phyloP scores from a whole-genome alignment of 352 stramenopile genomes.

The Globisporangium nunn region DNA sequence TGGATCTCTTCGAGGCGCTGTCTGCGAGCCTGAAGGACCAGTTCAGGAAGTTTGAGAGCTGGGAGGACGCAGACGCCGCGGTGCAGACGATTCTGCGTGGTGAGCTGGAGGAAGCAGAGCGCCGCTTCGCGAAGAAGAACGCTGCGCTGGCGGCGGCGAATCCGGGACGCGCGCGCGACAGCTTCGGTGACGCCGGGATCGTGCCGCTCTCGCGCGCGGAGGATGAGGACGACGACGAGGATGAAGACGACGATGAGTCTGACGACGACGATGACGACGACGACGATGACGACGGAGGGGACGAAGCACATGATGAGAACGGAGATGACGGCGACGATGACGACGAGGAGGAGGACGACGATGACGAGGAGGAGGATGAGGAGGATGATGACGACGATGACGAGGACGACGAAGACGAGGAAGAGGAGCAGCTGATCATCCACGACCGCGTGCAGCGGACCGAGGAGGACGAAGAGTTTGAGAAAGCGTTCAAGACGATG shows the following conservation, averaged over 20 bases:
- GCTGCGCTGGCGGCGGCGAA: slow-evolving; percentile 14
- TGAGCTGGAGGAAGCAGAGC: slow-evolving; percentile 68
- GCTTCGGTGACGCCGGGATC: slow-evolving; percentile 16
- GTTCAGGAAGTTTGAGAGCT: slow-evolving; percentile 63
- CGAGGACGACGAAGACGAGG: slow-evolving; percentile 58
- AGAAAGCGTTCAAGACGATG: slow-evolving; percentile 85
- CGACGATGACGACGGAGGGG: slow-evolving; percentile 26
- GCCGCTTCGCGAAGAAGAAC: slow-evolving; percentile 57
- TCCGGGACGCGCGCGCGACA: slow-evolving; percentile 2
- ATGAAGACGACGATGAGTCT: slow-evolving; percentile 51
- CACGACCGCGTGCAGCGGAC: slow-evolving; percentile 68
- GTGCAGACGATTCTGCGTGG: slow-evolving; percentile 45
- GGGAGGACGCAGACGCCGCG: slow-evolving; percentile 63
- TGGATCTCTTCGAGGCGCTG: slow-evolving; percentile 77
- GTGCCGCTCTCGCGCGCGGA: slow-evolving; percentile 25
- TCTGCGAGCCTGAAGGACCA: slow-evolving; percentile 48
- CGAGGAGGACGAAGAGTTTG: slow-evolving; percentile 84
- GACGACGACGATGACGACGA: slow-evolving; percentile 57
- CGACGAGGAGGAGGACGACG: slow-evolving; percentile 76
- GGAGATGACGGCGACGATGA: slow-evolving; percentile 27
- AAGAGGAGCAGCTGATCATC: slow-evolving; percentile 88
- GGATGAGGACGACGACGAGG: slow-evolving; percentile 42
- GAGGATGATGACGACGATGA: slow-evolving; percentile 64
- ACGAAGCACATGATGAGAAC: slow-evolving; percentile 19
- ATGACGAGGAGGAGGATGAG: slow-evolving; percentile 54